Conservation (phyloP, 2,329 filamentous ascomycete genomes). For the Colletotrichum sp. region DNA sequence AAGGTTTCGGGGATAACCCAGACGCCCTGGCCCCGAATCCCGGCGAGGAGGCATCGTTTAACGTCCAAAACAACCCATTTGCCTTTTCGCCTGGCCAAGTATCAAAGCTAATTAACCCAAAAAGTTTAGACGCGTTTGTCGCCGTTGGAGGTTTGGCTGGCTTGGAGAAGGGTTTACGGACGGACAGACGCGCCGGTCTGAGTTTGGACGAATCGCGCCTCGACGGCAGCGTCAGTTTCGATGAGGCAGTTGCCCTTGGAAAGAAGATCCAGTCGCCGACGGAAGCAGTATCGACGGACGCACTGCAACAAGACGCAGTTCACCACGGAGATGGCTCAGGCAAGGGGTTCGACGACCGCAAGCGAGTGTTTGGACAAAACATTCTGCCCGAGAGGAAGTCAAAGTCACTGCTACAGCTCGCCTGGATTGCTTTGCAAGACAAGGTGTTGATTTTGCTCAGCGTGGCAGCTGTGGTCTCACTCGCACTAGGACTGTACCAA, state of each 20-base stretch:
- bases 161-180: constrained; percentile 54
- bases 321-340: constrained; percentile 3
- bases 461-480: constrained; percentile 72
- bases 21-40: constrained; percentile 41
- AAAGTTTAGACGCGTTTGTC: constrained; percentile 51
- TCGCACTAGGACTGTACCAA: constrained; percentile 77
- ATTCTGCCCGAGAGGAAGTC: constrained; percentile 69
- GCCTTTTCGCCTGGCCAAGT: constrained; percentile 60
- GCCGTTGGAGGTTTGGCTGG: constrained; percentile 59
- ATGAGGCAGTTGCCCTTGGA: constrained; percentile 51
- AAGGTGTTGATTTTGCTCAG: constrained; percentile 78
- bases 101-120: constrained; percentile 57
- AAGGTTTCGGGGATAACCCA: constrained; percentile 25
- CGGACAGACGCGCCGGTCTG: constrained; percentile 52
- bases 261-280: constrained; percentile 31
- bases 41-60: constrained; percentile 73
- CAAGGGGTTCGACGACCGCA: constrained; percentile 50
- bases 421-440: constrained; percentile 84
- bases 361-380: constrained; percentile 66
- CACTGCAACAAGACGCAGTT: constrained; percentile 16
- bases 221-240: constrained; percentile 48
- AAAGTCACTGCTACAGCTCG: constrained; percentile 72
- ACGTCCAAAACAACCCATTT: constrained; percentile 64
- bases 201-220: constrained; percentile 54
- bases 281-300: constrained; percentile 21